Conservation (phyloP, 106 monocot species). For the Dendrobium nobile region DNA sequence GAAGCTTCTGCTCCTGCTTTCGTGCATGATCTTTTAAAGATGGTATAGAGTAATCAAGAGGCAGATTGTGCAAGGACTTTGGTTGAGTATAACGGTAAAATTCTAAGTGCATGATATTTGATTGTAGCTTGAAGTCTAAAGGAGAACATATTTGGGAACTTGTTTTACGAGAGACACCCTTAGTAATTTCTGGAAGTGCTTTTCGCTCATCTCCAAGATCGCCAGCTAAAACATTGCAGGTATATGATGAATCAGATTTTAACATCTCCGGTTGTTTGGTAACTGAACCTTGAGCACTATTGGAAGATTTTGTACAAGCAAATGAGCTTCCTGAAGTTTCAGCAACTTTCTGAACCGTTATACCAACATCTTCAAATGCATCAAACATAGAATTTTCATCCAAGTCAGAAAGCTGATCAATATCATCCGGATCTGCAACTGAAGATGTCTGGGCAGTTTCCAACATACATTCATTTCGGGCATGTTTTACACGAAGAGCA, state of each 20-base stretch:
- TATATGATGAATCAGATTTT: constrained; percentile 8
- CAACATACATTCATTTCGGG: constrained; percentile 22
- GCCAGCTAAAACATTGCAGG: constrained; percentile 11
- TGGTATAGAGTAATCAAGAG: constrained; percentile 10
- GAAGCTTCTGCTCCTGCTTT: background rate
- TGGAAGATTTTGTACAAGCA: background rate
- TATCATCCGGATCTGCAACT: constrained; percentile 17
- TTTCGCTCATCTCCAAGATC: background rate
- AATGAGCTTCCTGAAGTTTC: constrained; percentile 11
- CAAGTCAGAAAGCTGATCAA: constrained; percentile 47
- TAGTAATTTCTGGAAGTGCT: constrained; percentile 2
- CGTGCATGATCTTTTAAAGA: constrained; percentile 12
- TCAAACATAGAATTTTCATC: constrained; percentile 53
- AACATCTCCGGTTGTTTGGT: background rate
- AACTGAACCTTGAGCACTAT: constrained; percentile 1
- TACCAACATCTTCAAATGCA: constrained; percentile 68
- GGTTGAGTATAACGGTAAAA: background rate
- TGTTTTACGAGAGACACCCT: constrained; percentile 3
- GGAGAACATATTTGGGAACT: background rate
- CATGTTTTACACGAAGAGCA: constrained; percentile 57
- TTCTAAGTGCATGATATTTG: constrained; percentile 5
- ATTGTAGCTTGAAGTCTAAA: constrained; percentile 5
- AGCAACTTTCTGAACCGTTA: constrained; percentile 29
- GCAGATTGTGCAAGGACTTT: constrained; percentile 4
- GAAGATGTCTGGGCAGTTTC: constrained; percentile 19